Percentiles rank a stretch among this genome's conserved stretches.
These are phyloP conservation scores for Populus hybrid DNA, from an alignment of 441 rosid genomes.

Conservation along the genomic window DNA sequence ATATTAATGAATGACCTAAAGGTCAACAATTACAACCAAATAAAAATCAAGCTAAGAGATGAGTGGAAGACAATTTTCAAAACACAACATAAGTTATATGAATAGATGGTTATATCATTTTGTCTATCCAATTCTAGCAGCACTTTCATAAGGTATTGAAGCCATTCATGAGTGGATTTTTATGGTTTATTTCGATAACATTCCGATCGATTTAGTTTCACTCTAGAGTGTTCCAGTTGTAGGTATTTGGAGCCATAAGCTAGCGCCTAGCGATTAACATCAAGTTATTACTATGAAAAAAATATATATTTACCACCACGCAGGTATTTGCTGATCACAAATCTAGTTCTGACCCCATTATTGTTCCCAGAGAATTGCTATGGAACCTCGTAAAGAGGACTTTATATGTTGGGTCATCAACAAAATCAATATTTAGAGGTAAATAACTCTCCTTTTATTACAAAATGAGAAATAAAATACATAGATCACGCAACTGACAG, in stretches of 20 bases:
- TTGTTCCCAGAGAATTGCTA: neutral
- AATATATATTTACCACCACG: neutral
- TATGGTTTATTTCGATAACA: too few relatives aligned
- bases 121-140: too few relatives aligned
- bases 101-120: too few relatives aligned
- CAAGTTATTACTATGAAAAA: neutral
- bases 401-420: slow-evolving; percentile 13
- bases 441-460: neutral
- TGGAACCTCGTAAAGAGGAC: neutral
- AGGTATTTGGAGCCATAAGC: too few relatives aligned
- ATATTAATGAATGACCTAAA: too few relatives aligned
- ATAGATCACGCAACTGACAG: neutral
- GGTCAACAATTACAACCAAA: too few relatives aligned
- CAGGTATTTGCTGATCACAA: slow-evolving; percentile 20
- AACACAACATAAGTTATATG: too few relatives aligned
- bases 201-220: too few relatives aligned
- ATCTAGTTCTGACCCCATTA: slow-evolving; percentile 1
- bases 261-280: neutral
- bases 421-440: slow-evolving; percentile 14
- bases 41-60: too few relatives aligned
- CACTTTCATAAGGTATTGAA: too few relatives aligned
- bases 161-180: too few relatives aligned
- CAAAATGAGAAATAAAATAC: neutral
- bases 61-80: accelerated
- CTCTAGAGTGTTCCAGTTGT: too few relatives aligned